Conservation (phyloP, 2,329 filamentous ascomycete genomes). For the Exophiala xenobiotica region DNA sequence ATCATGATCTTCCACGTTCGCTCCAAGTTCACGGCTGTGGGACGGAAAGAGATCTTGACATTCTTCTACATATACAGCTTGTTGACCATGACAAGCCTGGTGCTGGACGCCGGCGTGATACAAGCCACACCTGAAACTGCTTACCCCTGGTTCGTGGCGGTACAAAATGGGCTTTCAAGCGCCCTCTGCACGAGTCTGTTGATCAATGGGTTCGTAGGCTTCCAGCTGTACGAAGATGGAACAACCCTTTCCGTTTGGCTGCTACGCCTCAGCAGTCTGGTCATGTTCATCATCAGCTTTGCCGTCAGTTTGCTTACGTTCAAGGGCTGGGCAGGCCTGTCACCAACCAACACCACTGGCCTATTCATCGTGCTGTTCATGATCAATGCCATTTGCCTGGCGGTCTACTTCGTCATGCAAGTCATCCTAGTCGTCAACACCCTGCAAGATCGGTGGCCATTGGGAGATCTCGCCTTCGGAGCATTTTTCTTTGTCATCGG, state of each 20-base stretch:
- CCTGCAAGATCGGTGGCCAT: constrained; percentile 89
- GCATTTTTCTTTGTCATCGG: constrained; percentile 88
- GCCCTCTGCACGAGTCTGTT: constrained; percentile 84
- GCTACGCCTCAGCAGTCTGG: constrained; percentile 71
- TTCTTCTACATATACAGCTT: constrained; percentile 98
- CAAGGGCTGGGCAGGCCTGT: constrained; percentile 82
- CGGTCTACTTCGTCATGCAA: constrained; percentile 85
- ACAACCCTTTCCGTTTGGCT: constrained; percentile 93
- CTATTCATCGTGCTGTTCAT: constrained; percentile 91
- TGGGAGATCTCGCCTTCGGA: constrained; percentile 88
- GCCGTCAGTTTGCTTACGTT: constrained; percentile 89
- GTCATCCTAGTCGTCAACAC: constrained; percentile 84
- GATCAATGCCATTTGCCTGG: constrained; percentile 80
- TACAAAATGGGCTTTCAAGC: constrained; percentile 80
- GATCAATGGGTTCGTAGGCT: constrained; percentile 97
- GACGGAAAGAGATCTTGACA: constrained; percentile 70
- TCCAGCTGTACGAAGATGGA: constrained; percentile 96
- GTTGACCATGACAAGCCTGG: constrained; percentile 81
- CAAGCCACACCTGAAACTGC: constrained; percentile 70
- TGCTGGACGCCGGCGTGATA: constrained; percentile 89
- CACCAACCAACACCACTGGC: constrained; percentile 80
- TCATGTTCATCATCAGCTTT: constrained; percentile 83
- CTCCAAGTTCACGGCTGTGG: constrained; percentile 95
- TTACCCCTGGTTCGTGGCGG: constrained; percentile 88
- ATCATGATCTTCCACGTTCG: constrained; percentile 97